Percentiles rank a stretch among this genome's conserved stretches.
Conservation (phyloP, 2,329 filamentous ascomycete genomes). For the Colletotrichum scovillei region DNA sequence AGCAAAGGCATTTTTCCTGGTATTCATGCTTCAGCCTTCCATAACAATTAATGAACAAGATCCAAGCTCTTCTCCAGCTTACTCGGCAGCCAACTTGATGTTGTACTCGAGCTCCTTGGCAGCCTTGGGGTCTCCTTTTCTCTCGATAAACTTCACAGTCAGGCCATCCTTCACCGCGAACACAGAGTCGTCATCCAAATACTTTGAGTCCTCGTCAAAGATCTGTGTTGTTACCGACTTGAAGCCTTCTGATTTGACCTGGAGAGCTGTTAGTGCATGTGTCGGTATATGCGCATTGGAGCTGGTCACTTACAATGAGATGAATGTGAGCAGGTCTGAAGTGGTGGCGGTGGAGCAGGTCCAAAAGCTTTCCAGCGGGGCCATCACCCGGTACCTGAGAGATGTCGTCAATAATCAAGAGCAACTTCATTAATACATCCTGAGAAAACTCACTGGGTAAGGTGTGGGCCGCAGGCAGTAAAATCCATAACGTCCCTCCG, state of each 20-base stretch:
- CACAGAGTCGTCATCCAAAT: constrained; percentile 65
- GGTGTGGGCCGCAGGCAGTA: constrained; percentile 67
- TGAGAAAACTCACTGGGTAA: constrained; percentile 44
- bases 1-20: background rate
- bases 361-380: constrained; percentile 63
- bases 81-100: constrained; percentile 47
- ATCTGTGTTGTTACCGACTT: constrained; percentile 79
- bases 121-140: constrained; percentile 56
- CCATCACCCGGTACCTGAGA: constrained; percentile 57
- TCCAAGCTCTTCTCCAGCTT: background rate
- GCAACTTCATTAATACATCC: too few relatives aligned
- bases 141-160: constrained; percentile 53
- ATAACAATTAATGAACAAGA: too few relatives aligned
- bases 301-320: constrained; percentile 57
- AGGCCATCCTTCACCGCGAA: constrained; percentile 67
- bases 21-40: background rate
- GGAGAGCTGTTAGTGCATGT: constrained; percentile 33
- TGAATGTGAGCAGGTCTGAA: constrained; percentile 71
- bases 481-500: constrained; percentile 69
- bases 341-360: constrained; percentile 65
- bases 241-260: constrained; percentile 64
- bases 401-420: background rate
- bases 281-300: too few relatives aligned
- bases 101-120: constrained; percentile 71
- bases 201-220: constrained; percentile 75